These are phyloP conservation scores for Candida germanica DNA, from an alignment of 805 yeast species.

Conservation along the genomic window DNA sequence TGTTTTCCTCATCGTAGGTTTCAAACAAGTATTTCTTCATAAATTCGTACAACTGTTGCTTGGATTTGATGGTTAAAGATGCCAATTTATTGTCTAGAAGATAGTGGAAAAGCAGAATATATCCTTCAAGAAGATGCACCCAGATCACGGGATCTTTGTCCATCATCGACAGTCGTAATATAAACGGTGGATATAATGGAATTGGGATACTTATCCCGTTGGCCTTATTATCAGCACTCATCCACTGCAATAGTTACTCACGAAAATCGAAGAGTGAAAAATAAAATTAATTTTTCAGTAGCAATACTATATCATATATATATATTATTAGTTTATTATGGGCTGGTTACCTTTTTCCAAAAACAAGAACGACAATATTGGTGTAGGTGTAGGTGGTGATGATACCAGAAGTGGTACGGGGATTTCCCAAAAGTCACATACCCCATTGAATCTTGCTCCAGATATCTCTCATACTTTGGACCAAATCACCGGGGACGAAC, in stretches of 20 bases:
- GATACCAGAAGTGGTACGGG: too few species aligned
- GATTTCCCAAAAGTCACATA: conserved; percentile 25
- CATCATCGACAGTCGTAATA: conserved; percentile 68
- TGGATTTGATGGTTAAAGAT: conserved; percentile 49
- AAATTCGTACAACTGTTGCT: conserved; percentile 57
- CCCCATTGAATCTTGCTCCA: conserved; percentile 18
- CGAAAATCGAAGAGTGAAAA: too few species aligned
- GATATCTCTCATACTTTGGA: conserved; percentile 23
- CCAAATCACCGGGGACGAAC: conserved; percentile 20
- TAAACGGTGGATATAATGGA: conserved; percentile 72
- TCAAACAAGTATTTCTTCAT: conserved; percentile 58
- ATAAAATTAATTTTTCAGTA: too few species aligned
- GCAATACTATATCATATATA: too few species aligned
- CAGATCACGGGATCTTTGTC: conserved; percentile 84
- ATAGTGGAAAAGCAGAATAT: conserved; percentile 50
- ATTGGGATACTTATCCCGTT: conserved; percentile 31
- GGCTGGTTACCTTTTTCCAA: conserved; percentile 15
- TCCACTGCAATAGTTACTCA: too few species aligned
- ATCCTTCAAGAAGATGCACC: conserved; percentile 68
- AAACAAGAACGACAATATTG: too few species aligned
- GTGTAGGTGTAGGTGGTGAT: too few species aligned
- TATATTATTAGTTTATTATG: too few species aligned
- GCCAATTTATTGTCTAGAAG: conserved; percentile 37
- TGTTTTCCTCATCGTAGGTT: conserved; percentile 56
- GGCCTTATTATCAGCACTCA: too few species aligned